Evolutionary conservation across 2,329 filamentous ascomycete genomes (phyloP), one percentile per base, ranked within the genome.

Genomic region (Hypomyces perniciosus): DNA sequence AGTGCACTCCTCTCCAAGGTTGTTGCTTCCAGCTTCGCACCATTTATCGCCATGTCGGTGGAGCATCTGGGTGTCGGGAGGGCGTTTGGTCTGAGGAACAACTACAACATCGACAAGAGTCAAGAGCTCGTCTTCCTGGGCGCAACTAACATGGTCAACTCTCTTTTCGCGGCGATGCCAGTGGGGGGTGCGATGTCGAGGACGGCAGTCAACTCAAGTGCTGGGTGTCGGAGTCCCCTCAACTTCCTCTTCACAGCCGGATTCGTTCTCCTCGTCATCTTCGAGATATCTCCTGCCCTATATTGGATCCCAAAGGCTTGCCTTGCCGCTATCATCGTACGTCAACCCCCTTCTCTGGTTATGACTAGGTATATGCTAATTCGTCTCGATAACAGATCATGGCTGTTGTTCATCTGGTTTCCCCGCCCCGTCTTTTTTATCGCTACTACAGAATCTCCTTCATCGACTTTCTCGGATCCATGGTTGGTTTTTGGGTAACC

Each of bases 291-390:
- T 0, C 77, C 76, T 0, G 77, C 79, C 0, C 71, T 86, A 0
- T 84, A 81, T 65, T 86, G 81, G 80, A 81, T 86, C n/a, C 83
- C 83, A 1, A 83, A 84, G 57, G 74, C 82, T 0, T 83, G 80
- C 0, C 71, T 86, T 1, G 76, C 83, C 1, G 83, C 81, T 2
- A 84, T 86, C 54, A 84, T 86, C 55, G 61, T 73, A 60, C 54
- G 69, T 64, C 13, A n/a, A 6, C n/a, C n/a, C 26, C 27, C 2
- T 45, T 28, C 13, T n/a, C 9, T 30, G 10, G 33, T 27, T 29
- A 28, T 5, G 41, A 8, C 31, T n/a, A 20, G 43, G 4, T 8
- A 29, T 9, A 41, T 50, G 27, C 27, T 51, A 51, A 34, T 41
- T 4, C 8, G 27, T 44, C 28, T 35, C 30, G 8, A 10, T 41